A percentile compares a stretch with the other conserved stretches of the same genome.
Conservation (phyloP, 768 basidiomycete genomes). For the Paxillus involutus region DNA sequence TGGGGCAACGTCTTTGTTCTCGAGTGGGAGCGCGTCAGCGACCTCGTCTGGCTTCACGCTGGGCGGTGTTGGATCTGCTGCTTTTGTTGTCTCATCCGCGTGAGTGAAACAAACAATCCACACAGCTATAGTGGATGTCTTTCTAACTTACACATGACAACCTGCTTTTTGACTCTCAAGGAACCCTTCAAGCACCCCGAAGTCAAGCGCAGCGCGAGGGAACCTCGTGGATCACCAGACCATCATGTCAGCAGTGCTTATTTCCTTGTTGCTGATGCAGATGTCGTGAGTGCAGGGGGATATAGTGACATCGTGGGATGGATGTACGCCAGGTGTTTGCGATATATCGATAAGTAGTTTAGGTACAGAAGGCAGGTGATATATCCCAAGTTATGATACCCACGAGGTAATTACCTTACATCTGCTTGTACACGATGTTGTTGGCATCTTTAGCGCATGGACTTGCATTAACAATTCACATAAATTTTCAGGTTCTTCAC, state of each 20-base stretch:
- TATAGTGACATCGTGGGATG: background rate
- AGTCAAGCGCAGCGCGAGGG: background rate
- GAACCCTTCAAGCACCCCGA: background rate
- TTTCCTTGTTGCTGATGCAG: background rate
- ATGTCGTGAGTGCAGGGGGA: background rate
- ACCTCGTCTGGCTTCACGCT: conserved; percentile 18
- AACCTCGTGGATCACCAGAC: background rate
- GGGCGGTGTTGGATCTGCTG: conserved; percentile 18
- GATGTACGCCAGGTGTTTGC: too few relatives aligned
- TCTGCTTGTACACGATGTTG: too few relatives aligned
- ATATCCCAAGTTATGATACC: too few relatives aligned
- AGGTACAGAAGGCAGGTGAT: too few relatives aligned
- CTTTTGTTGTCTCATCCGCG: conserved; percentile 12
- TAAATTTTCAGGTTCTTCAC: background rate
- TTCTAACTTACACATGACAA: background rate
- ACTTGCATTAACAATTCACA: too few relatives aligned
- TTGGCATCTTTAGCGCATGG: too few relatives aligned
- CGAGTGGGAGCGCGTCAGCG: conserved; percentile 7
- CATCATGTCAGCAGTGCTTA: background rate
- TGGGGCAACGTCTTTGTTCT: conserved; percentile 4
- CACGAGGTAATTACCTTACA: too few relatives aligned
- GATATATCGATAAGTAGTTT: too few relatives aligned
- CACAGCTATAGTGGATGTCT: background rate
- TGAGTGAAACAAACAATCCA: conserved; percentile 8
- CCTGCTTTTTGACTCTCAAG: background rate